A percentile compares a stretch with the other conserved stretches of the same genome.
These are phyloP conservation scores for Lipomyces mesembrius DNA, from an alignment of 805 yeast species.

Conservation along the genomic window DNA sequence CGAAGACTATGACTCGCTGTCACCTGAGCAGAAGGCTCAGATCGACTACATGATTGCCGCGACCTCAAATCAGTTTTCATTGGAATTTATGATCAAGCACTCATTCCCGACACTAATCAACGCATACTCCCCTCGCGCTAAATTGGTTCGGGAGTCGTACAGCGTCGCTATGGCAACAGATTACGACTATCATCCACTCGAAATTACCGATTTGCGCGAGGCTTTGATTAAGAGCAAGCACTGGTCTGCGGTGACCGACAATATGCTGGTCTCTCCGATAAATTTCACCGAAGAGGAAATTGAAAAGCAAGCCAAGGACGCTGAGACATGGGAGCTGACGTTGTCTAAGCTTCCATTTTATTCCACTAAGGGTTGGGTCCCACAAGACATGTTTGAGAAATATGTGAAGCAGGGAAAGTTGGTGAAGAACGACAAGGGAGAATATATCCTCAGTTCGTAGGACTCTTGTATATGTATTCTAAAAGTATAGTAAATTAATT, in stretches of 20 bases:
- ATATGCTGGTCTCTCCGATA: constrained; percentile 56
- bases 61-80: constrained; percentile 87
- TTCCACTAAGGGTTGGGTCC: constrained; percentile 93
- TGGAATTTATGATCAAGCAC: constrained; percentile 78
- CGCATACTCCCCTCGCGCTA: constrained; percentile 78
- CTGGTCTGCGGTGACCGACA: constrained; percentile 40
- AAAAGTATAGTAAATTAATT: not conserved
- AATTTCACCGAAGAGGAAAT: constrained; percentile 62
- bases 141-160: constrained; percentile 50
- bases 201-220: constrained; percentile 46
- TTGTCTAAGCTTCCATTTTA: constrained; percentile 77
- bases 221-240: constrained; percentile 42
- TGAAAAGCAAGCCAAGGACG: constrained; percentile 59
- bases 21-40: constrained; percentile 75
- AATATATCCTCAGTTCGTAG: constrained; percentile 46
- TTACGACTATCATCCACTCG: constrained; percentile 47
- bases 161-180: constrained; percentile 30
- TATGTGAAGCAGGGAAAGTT: constrained; percentile 71
- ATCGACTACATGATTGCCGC: constrained; percentile 84
- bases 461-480: not conserved
- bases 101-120: constrained; percentile 70
- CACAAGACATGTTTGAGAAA: constrained; percentile 85
- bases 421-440: constrained; percentile 62
- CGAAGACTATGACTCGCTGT: constrained; percentile 67
- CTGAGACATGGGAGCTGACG: constrained; percentile 70